Conservation (phyloP, 192 early-diverging fungal genomes). For the Ramicandelaber brevisporus region DNA sequence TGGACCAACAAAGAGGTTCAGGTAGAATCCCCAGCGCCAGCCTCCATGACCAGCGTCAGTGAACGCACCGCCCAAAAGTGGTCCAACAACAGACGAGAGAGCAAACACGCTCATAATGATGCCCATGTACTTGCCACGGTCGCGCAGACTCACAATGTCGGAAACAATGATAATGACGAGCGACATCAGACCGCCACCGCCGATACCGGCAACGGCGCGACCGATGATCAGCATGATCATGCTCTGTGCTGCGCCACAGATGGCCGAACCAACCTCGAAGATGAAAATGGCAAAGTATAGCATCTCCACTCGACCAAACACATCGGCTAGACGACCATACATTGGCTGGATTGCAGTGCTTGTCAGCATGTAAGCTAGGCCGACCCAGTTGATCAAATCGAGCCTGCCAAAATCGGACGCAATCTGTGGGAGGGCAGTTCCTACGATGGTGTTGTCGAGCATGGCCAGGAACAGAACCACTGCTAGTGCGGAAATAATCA, state of each 20-base stretch:
- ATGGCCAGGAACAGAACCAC: constrained; percentile 25
- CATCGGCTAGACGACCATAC: constrained; percentile 59
- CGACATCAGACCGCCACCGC: constrained; percentile 36
- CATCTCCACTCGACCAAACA: constrained; percentile 45
- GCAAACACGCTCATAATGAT: constrained; percentile 25
- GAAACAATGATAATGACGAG: constrained; percentile 40
- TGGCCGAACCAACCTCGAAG: constrained; percentile 26
- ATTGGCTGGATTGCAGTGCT: constrained; percentile 52
- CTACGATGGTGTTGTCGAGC: constrained; percentile 43
- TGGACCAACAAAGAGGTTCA: constrained; percentile 16
- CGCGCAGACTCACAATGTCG: constrained; percentile 35
- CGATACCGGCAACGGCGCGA: constrained; percentile 33
- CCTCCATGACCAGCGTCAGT: constrained; percentile 10
- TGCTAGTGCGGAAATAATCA: constrained; percentile 7
- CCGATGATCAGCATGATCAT: constrained; percentile 39
- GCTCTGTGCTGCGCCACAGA: constrained; percentile 21
- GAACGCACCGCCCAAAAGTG: constrained; percentile 26
- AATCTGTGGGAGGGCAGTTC: constrained; percentile 31
- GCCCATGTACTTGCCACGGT: constrained; percentile 35
- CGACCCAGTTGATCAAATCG: constrained; percentile 52
- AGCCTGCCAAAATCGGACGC: constrained; percentile 27
- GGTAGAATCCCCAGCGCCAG: constrained; percentile 29
- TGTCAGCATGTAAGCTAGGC: constrained; percentile 37
- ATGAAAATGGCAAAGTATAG: constrained; percentile 22
- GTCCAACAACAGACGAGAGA: constrained; percentile 24